Conservation (phyloP, 768 basidiomycete species). For the Leccinum aurantiacum region DNA sequence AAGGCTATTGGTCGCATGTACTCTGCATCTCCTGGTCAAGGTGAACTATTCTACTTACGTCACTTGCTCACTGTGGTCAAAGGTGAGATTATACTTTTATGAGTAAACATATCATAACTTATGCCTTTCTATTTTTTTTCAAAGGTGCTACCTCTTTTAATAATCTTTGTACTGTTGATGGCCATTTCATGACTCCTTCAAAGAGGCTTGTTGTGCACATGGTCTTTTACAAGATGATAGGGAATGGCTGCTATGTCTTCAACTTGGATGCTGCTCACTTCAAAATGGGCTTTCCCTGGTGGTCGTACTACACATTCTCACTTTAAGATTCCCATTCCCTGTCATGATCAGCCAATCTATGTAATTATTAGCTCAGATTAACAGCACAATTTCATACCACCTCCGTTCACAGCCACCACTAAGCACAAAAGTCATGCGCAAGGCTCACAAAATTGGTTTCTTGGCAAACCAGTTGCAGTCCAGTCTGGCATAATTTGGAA, state of each 20-base stretch:
- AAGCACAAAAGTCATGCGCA: too few species aligned
- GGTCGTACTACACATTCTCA: neutral
- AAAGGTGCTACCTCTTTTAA: neutral
- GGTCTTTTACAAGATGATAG: conserved; percentile 42
- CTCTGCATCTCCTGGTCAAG: conserved; percentile 19
- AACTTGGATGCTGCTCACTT: too few species aligned
- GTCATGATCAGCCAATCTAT: too few species aligned
- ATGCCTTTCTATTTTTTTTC: neutral
- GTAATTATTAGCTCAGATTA: too few species aligned
- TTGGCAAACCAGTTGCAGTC: too few species aligned
- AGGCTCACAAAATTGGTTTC: too few species aligned
- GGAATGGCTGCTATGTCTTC: neutral
- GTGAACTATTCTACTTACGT: conserved; percentile 42
- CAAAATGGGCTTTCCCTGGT: neutral
- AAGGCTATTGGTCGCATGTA: conserved; percentile 20
- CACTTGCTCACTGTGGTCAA: conserved; percentile 39
- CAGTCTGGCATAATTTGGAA: too few species aligned
- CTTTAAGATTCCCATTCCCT: too few species aligned
- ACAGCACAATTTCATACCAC: too few species aligned
- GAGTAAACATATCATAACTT: neutral
- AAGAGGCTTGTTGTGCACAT: conserved; percentile 35
- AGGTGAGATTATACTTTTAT: neutral
- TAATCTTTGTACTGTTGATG: neutral
- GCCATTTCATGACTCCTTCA: neutral
- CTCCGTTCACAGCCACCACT: too few species aligned